Base-by-base conservation (phyloP, 1,139 yeast species). In the Taiozyma sp. region DNA sequence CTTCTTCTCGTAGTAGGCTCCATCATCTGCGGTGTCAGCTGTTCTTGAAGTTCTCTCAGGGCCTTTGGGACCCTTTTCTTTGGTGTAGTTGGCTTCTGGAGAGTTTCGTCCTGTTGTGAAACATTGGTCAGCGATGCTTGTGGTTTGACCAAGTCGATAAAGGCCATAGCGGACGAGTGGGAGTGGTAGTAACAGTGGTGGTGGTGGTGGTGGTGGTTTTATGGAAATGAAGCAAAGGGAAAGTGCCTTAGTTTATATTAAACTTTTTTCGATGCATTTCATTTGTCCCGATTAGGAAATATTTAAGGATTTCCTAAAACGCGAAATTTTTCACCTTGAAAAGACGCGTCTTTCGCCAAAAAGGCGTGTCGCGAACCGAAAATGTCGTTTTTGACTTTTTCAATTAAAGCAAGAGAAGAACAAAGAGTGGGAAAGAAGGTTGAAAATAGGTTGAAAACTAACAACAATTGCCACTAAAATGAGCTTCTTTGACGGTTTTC, bases 401-500 rank as follows among this genome's bases (percentile, higher is more conserved):
- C 16, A 10, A 37, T 5, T 19, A 19, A 9, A 37, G 14, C 6
- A 37, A 37, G 1, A 1, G 9, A 16, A 37, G 14, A 10, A 16
- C 2, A 19, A 14, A 19, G 19, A 24, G 7, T 24, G 26, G 4
- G 24, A 37, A 9, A 19, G 10, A 9, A 8, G 22, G 4, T 19
- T 37, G 14, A 30, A 30, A 21, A 37, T 8, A 9, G 16, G 24
- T 11, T 5, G n/a, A 29, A 42, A 42, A 42, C 10, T 3, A 16
- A 9, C 8, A 8, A 35, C 41, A 37, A 19, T 19, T 3, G 24
- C 41, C 41, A 4, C 24, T 7, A 34, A 22, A 26, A 65, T 66
- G 68, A 53, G 64, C 3, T 58, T 68, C 45, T 45, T 66, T 30
- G 53, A 54, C 3, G 65, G 62, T 47, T 51, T 68, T 32, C 50